Base-by-base conservation (phyloP, 1,139 yeast genomes). In the Nakaseomyces bracarensis region DNA sequence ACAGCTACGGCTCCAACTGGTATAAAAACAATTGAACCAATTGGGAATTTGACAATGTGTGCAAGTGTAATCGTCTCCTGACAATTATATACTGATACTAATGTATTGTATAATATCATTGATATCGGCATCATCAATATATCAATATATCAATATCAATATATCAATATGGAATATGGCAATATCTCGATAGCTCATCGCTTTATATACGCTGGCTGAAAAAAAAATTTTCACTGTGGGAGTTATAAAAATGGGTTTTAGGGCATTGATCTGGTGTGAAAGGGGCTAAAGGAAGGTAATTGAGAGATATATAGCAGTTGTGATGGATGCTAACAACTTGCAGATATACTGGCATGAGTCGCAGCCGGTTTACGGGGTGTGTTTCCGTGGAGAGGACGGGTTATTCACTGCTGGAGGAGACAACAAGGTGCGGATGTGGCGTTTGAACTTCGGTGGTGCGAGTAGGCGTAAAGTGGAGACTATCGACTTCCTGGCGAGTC, bases 371-470 rank as follows among this genome's bases (percentile, higher is more conserved):
- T 93, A 89, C 61, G 74, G 89, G 21, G 79, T 84, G 1, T 79
- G 79, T 47, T 82, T 86, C 61, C 96, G 87, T 61, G 85, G 85
- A 1, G 36, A 33, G 10, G 8, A 15, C 18, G 25, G 26, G 11
- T 65, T 91, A 31, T 91, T 80, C 3, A 91, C 97, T 0, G 95
- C 87, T 0, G 98, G 98, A 13, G 97, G 97, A 31, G 98, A 91
- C 60, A 85, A 84, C 57, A 84, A 84, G 54, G 80, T 87, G 11
- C 70, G 97, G 42, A 65, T 86, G 27, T 67, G 71, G 72, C 59
- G 60, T 42, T 50, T 70, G 45, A 55, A 61, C 18, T 54, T 61
- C 43, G 58, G 52, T 15, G 49, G 48, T 8, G 53, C 53, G 13
- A 10, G 31, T 11, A 29, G 20, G 11, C 33, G 31, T 7, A 58